Conservation (phyloP, 805 yeast genomes). For the Saturnispora gosingensis region DNA sequence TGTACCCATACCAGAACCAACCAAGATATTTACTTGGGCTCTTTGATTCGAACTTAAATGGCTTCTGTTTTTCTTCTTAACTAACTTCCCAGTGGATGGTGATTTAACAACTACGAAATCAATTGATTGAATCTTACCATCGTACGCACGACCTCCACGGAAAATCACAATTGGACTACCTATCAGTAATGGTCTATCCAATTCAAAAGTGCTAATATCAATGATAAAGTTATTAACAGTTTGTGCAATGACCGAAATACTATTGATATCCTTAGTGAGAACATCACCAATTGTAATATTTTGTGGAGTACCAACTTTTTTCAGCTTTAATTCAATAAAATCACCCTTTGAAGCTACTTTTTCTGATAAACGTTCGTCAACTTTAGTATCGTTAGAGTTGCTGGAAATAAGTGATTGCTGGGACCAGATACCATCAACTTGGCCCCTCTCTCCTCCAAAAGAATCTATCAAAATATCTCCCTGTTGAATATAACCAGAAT, state of each 20-base stretch:
- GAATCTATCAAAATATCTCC: constrained; percentile 52
- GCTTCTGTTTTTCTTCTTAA: constrained; percentile 39
- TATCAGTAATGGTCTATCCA: constrained; percentile 61
- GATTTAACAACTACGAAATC: constrained; percentile 18
- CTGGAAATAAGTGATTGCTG: constrained; percentile 17
- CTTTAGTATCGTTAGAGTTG: constrained; percentile 16
- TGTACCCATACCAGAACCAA: constrained; percentile 6
- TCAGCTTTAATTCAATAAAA: constrained; percentile 38
- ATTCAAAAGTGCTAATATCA: constrained; percentile 54
- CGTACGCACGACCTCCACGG: constrained; percentile 63
- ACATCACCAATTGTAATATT: constrained; percentile 61
- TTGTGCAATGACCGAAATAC: constrained; percentile 22
- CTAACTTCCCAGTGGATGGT: constrained; percentile 24
- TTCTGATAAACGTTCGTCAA: constrained; percentile 13
- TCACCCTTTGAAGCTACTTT: constrained; percentile 45
- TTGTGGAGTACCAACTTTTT: constrained; percentile 28
- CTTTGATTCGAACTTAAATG: constrained; percentile 53
- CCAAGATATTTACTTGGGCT: constrained; percentile 46
- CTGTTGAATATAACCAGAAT: constrained; percentile 58
- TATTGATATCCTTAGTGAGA: constrained; percentile 26
- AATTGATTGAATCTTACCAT: constrained; percentile 53
- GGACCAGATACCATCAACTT: constrained; percentile 31
- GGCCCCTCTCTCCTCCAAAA: constrained; percentile 33
- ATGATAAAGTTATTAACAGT: constrained; percentile 44
- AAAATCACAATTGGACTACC: constrained; percentile 76